Evolutionary conservation across 75 land plant species (phyloP).

Genomic region (Cupressus sempervirens): DNA sequence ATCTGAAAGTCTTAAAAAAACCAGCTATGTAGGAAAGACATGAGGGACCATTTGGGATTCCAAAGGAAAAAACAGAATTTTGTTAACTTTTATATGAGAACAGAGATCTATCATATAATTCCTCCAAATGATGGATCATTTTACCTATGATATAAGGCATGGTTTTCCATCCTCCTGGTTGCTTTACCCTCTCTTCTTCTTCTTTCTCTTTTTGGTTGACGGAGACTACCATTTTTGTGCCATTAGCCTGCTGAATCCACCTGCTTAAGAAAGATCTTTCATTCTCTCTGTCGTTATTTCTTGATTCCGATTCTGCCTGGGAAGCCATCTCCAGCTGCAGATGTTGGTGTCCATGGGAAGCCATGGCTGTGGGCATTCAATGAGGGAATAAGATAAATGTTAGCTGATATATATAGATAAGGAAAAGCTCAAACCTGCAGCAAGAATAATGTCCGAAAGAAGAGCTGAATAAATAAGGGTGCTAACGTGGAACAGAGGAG

Average conservation of each 20-base stretch:
- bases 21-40: too few species aligned
- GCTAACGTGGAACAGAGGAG: neutral
- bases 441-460: neutral
- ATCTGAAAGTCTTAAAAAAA: too few species aligned
- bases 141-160: conserved; percentile 58
- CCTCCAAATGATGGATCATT: neutral
- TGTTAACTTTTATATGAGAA: too few species aligned
- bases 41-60: neutral
- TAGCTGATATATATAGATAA: too few species aligned
- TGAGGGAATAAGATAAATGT: neutral
- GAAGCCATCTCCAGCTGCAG: conserved; percentile 3
- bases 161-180: conserved; percentile 61
- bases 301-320: neutral
- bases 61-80: neutral
- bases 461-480: neutral
- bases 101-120: neutral
- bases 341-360: neutral
- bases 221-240: neutral
- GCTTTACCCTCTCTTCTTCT: neutral
- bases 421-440: neutral
- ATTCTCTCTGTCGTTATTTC: neutral
- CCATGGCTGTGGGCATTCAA: neutral
- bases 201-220: neutral
- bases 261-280: neutral
- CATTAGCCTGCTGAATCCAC: neutral